Base-by-base conservation (phyloP, 352 stramenopile genomes). In the Aphanomyces stellatus region DNA sequence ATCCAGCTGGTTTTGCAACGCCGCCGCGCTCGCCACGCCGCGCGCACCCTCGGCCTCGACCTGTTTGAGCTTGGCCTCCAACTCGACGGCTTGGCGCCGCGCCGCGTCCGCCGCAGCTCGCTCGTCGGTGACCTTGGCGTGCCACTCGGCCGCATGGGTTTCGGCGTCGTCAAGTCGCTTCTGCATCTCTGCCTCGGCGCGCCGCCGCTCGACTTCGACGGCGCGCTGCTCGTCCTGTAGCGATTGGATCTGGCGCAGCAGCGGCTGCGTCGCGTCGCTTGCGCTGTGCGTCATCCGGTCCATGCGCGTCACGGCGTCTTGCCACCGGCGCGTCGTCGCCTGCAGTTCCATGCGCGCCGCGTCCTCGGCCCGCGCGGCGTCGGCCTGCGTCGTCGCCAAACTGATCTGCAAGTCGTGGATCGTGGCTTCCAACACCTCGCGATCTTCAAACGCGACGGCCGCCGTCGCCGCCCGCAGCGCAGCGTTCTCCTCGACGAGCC, bases 311-410 rank as follows among this genome's bases (percentile, higher is more conserved):
- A 90, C 70, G 0, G 82, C 82, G 15, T 89, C 81, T 57, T 91
- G 80, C 81, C 82, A 93, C 69, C 91, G 90, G n/a, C 74, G 74
- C 69, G 91, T 93, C 46, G 89, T 57, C 33, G 82, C 74, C 11
- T 71, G 33, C 46, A 88, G 78, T 59, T 90, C 81, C 11, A 70
- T 42, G 4, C 82, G 76, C 11, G 79, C 69, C 66, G 76, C 81
- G 24, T 91, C 81, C 63, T 91, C 85, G n/a, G 77, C 78, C 25
- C 77, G 80, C 19, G 66, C 55, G 0, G 72, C 70, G 15, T 93
- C 85, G 46, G 71, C 49, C 60, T 93, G 78, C 3, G 91, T 43
- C 17, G 85, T 78, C 0, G 67, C 67, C 1, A 88, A 49, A 41
- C 73, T 85, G 27, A 87, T 76, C 30, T 88, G 76, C 31, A 93